phyloP scores from a whole-genome alignment of 2,329 filamentous ascomycete genomes.

The Aureobasidium sp. region DNA sequence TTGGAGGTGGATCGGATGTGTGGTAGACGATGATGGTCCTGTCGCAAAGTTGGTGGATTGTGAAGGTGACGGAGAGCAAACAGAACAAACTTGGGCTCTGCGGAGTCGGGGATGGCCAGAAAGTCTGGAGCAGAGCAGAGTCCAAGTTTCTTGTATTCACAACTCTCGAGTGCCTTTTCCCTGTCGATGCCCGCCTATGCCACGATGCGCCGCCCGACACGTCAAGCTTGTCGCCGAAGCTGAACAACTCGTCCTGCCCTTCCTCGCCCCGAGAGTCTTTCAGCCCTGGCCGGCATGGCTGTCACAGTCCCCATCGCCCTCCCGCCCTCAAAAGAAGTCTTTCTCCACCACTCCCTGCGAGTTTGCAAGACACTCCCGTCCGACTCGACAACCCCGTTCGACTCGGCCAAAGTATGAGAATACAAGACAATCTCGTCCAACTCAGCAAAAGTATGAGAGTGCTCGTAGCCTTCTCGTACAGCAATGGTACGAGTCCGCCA shows the following conservation, averaged over 20 bases:
- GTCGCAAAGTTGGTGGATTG: not conserved
- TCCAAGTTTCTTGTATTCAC: not conserved
- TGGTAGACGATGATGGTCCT: not conserved
- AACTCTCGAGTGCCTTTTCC: not conserved
- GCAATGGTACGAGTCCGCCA: slow-evolving; percentile 13
- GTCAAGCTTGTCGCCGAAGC: slow-evolving; percentile 16
- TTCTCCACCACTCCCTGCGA: not conserved
- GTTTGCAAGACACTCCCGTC: no score
- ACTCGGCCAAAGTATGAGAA: not conserved
- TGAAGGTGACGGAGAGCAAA: not conserved
- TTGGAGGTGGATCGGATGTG: no score
- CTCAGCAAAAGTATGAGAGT: not conserved
- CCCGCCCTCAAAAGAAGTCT: not conserved
- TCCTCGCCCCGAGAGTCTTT: slow-evolving; percentile 31
- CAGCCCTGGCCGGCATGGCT: slow-evolving; percentile 15
- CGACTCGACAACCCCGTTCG: no score
- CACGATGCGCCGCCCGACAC: slow-evolving; percentile 22
- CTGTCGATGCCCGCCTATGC: slow-evolving; percentile 28
- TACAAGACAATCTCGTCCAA: not conserved
- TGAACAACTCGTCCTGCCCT: slow-evolving; percentile 26
- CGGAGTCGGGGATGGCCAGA: not conserved
- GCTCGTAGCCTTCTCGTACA: slow-evolving; percentile 4
- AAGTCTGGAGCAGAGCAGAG: not conserved
- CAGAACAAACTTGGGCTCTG: not conserved
- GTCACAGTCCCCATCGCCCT: not conserved